These are phyloP conservation scores for Alternaria alternata DNA, from an alignment of 2,329 filamentous ascomycete genomes.

Conservation along the genomic window DNA sequence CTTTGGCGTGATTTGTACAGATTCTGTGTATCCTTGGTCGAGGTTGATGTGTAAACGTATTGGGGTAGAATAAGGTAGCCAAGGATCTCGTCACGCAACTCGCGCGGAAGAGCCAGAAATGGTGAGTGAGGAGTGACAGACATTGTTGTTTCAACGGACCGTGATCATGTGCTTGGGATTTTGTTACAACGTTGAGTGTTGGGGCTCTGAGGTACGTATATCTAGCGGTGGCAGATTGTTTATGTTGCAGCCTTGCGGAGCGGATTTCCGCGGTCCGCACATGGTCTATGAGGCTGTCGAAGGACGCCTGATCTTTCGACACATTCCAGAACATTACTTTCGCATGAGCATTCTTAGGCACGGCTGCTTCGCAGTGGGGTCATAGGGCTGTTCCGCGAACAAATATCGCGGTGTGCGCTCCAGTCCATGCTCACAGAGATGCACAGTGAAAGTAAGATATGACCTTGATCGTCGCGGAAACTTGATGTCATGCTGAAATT, in stretches of 20 bases:
- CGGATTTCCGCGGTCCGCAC: constrained; percentile 11
- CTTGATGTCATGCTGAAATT: neutral
- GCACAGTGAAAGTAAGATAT: neutral
- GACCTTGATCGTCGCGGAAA: neutral
- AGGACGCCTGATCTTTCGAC: neutral
- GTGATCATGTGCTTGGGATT: neutral
- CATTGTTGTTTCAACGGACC: neutral
- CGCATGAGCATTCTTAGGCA: neutral
- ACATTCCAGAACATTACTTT: neutral
- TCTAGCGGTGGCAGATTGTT: neutral
- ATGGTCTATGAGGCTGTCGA: neutral
- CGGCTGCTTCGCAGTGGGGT: neutral
- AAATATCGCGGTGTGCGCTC: neutral
- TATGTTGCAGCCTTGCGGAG: neutral
- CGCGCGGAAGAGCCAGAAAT: constrained; percentile 35
- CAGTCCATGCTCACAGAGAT: neutral
- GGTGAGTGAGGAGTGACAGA: neutral
- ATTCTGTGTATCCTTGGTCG: constrained; percentile 18
- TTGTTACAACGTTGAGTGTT: neutral
- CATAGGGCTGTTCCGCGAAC: no score
- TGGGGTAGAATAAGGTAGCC: constrained; percentile 26
- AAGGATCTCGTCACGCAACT: constrained; percentile 40
- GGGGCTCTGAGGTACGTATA: neutral
- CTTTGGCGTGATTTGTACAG: constrained; percentile 17
- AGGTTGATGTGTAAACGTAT: constrained; percentile 36